Percentiles rank a stretch among this genome's conserved stretches.
These are phyloP conservation scores for Trapa bicornis DNA, from an alignment of 345 rosid species.

Conservation along the genomic window DNA sequence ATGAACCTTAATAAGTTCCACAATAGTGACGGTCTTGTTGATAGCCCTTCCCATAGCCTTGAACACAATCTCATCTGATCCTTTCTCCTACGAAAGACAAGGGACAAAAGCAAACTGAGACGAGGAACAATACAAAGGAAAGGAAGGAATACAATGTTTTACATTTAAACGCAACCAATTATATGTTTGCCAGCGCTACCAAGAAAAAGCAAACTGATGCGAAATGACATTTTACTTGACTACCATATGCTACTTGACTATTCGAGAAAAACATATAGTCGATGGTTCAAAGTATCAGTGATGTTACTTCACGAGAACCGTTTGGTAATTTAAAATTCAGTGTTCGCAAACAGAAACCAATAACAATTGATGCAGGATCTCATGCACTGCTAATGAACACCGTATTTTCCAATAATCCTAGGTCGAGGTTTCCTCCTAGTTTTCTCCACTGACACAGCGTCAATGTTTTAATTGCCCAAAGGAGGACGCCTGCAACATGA, in stretches of 20 bases:
- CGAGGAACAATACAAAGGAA: background rate
- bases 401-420: background rate
- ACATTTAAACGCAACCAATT: background rate
- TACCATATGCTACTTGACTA: background rate
- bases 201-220: background rate
- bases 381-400: background rate
- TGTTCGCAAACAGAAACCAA: background rate
- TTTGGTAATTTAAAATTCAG: background rate
- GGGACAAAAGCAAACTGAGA: too few relatives aligned
- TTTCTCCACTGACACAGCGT: background rate
- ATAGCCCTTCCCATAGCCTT: conserved; percentile 50
- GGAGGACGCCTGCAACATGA: background rate
- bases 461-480: background rate
- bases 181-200: background rate
- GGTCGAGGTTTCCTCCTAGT: background rate
- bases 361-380: background rate
- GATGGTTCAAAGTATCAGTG: background rate
- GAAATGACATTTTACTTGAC: background rate
- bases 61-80: conserved; percentile 27
- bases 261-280: background rate
- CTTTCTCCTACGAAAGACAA: conserved; percentile 19
- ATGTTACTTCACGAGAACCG: background rate
- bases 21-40: conserved; percentile 39
- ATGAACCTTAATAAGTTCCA: conserved; percentile 38
- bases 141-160: background rate